phyloP scores from a whole-genome alignment of 2,329 filamentous ascomycete species.

The Colletotrichum zoysiae region DNA sequence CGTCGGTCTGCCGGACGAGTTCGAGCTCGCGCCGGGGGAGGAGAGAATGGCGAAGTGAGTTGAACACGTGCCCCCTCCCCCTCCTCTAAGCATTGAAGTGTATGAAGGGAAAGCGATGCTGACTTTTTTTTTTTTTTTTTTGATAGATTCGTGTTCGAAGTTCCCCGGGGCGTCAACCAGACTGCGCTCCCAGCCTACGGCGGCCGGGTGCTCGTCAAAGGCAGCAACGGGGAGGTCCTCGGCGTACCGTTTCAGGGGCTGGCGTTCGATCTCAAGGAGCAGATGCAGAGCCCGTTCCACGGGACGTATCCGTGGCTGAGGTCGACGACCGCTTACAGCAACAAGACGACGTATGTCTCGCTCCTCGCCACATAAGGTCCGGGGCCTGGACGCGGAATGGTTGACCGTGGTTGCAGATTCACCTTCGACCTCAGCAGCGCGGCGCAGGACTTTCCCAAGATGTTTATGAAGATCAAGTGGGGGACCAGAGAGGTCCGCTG shows the following conservation, averaged over 20 bases:
- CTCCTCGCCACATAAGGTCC: too few relatives aligned
- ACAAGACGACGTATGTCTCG: slow-evolving; percentile 34
- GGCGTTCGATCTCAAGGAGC: slow-evolving; percentile 32
- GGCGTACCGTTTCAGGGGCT: slow-evolving; percentile 47
- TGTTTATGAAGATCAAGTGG: slow-evolving; percentile 43
- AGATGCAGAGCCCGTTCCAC: slow-evolving; percentile 37
- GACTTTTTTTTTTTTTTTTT: too few relatives aligned
- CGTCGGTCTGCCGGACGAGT: slow-evolving; percentile 38
- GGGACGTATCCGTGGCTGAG: slow-evolving; percentile 38
- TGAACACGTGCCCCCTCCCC: too few relatives aligned
- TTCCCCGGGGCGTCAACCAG: slow-evolving; percentile 47
- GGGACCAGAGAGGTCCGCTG: slow-evolving; percentile 45
- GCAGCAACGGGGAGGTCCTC: slow-evolving; percentile 50
- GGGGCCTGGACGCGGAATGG: too few relatives aligned
- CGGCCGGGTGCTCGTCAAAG: slow-evolving; percentile 50
- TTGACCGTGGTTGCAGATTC: neutral
- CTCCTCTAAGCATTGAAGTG: too few relatives aligned
- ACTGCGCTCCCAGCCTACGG: slow-evolving; percentile 50
- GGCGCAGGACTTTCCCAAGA: slow-evolving; percentile 42
- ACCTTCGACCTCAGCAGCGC: slow-evolving; percentile 32
- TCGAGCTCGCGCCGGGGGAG: slow-evolving; percentile 33
- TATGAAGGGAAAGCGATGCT: too few relatives aligned
- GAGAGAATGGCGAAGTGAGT: slow-evolving; percentile 30
- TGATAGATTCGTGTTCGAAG: slow-evolving; percentile 43
- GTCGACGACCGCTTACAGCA: slow-evolving; percentile 18